Base-by-base conservation (phyloP, 2,329 filamentous ascomycete species). In the Tympanopsis confertula region DNA sequence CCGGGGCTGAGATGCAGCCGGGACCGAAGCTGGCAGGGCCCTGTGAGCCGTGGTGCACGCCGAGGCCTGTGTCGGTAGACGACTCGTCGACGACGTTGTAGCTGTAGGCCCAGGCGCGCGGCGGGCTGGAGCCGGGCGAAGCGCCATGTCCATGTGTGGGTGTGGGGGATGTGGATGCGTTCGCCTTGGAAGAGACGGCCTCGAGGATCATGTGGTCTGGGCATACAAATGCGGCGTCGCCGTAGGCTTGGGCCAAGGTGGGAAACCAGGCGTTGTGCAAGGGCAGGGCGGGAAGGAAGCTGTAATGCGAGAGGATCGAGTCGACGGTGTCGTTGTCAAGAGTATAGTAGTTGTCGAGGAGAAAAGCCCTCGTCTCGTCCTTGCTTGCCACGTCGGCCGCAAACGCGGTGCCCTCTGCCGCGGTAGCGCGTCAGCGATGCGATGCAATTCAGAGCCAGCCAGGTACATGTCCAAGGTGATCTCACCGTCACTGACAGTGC, bases 1-100 rank as follows among this genome's bases (percentile, higher is more conserved):
- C 41, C 10, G 47, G 51, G 18, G 48, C 52, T 28, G 38, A 40
- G 7, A 26, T 53, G 40, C 47, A 58, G 33, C 57, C 52, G 4
- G 65, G 62, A 3, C 68, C 69, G 44, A 70, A 69, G 24, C 73
- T 54, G 40, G 69, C 69, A 18, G 60, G 57, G 13, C 53, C 51
- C 32, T 71, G 66, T 41, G 62, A 63, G 13, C 66, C 54, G 48
- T 73, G 69, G 19, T 61, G 63, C 3, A 69, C 64, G 15, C 69
- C 69, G 3, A 63, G 41, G 1, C 69, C 69, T 1, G 39, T 20
- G 4, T 53, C 54, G 0, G 45, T 37, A 44, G 58, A 54, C 13
- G 48, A 42, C 2, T 47, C 40, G 49, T 69, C 66, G 26, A 49
- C 47, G 17, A 72, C 65, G 51, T 69, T 62, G 56, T 64, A 72